Conservation (phyloP, 169 alveolate species). For the Hepatocystis sp. region DNA sequence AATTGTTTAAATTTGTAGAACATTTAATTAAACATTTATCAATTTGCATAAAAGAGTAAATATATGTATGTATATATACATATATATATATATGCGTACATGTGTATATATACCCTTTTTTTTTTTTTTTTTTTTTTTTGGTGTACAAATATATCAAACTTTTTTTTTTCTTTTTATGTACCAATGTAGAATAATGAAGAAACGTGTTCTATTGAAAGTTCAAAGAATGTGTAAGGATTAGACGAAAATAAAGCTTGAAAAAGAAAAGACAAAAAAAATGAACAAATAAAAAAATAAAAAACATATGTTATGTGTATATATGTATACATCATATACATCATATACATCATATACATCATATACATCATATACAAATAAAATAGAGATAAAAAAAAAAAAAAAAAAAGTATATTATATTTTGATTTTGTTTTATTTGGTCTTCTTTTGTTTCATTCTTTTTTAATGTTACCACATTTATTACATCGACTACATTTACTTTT, state of each 20-base stretch:
- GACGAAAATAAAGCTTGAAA: neutral
- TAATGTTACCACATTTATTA: neutral
- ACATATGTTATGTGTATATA: too few relatives aligned
- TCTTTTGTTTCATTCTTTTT: neutral
- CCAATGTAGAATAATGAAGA: conserved; percentile 38
- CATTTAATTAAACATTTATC: too few relatives aligned
- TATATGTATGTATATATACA: neutral
- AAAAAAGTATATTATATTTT: neutral
- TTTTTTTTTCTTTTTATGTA: conserved; percentile 19
- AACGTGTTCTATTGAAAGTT: conserved; percentile 61
- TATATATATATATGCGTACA: neutral
- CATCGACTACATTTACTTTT: neutral
- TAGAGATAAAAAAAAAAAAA: neutral
- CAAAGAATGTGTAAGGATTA: conserved; percentile 64
- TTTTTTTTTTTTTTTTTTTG: too few relatives aligned
- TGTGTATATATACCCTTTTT: neutral
- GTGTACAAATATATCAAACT: neutral
- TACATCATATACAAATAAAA: neutral
- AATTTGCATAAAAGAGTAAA: neutral
- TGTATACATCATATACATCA: too few relatives aligned
- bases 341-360: too few relatives aligned
- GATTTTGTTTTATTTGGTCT: neutral
- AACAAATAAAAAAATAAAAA: too few relatives aligned
- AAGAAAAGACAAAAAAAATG: neutral
- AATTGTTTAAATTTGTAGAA: too few relatives aligned